These are phyloP conservation scores for Oropetium thomaeum DNA, from an alignment of 176 grass and related monocot species.

Conservation along the genomic window DNA sequence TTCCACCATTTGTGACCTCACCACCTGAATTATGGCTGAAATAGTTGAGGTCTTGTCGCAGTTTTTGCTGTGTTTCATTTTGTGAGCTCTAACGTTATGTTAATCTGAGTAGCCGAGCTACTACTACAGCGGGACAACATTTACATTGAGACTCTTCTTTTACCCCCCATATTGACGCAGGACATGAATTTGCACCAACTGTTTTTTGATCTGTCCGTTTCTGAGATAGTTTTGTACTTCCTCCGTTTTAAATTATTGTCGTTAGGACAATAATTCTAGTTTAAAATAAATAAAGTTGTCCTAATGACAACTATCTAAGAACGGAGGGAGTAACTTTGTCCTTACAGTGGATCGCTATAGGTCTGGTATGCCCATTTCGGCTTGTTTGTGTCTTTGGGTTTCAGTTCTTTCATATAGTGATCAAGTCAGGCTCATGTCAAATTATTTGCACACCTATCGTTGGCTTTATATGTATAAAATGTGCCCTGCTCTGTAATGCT, in stretches of 20 bases:
- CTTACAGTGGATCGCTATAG: background rate
- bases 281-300: no score
- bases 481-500: background rate
- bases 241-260: no score
- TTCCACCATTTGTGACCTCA: slow-evolving; percentile 12
- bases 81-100: slow-evolving; percentile 20
- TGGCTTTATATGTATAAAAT: background rate
- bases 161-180: background rate
- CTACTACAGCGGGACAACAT: slow-evolving; percentile 18
- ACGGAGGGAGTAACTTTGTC: no score
- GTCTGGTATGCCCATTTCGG: background rate
- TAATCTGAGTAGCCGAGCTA: slow-evolving; percentile 22
- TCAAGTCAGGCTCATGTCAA: background rate
- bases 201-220: background rate
- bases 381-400: background rate
- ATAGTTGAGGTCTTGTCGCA: slow-evolving; percentile 14
- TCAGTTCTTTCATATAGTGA: background rate
- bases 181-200: slow-evolving; percentile 27
- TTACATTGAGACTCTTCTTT: slow-evolving; percentile 33
- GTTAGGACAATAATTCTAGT: no score
- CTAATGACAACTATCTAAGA: no score
- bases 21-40: slow-evolving; percentile 3
- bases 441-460: background rate
- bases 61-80: slow-evolving; percentile 34
- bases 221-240: background rate